Conservation (phyloP, 106 monocot species). For the Allium cepa region DNA sequence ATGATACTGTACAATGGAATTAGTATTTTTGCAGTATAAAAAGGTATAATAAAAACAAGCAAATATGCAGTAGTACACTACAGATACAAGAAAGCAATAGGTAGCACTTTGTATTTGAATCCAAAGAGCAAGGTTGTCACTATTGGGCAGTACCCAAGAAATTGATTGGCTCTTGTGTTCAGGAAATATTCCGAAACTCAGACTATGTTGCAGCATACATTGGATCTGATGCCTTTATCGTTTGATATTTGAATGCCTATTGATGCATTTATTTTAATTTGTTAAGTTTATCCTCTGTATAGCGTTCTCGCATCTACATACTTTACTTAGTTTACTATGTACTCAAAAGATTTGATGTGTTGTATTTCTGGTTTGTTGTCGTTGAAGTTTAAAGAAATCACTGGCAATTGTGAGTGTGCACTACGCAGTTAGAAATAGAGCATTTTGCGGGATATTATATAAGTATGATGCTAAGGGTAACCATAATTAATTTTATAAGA, state of each 20-base stretch:
- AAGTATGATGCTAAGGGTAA: too few species aligned
- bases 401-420: not conserved
- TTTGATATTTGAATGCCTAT: not conserved
- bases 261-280: not conserved
- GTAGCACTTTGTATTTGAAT: conserved; percentile 1
- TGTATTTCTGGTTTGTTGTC: not conserved
- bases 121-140: conserved; percentile 1
- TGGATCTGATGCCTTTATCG: not conserved
- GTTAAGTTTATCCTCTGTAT: not conserved
- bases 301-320: too few species aligned
- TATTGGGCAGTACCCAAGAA: conserved; percentile 3
- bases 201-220: not conserved
- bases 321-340: too few species aligned
- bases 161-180: not conserved
- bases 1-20: not conserved
- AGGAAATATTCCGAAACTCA: not conserved
- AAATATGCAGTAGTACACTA: not conserved
- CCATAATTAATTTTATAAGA: not conserved
- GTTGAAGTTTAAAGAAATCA: too few species aligned
- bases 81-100: not conserved
- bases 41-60: not conserved
- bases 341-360: not conserved
- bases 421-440: too few species aligned
- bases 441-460: too few species aligned
- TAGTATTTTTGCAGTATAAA: not conserved